Base-by-base conservation (phyloP, 805 yeast species). In the Suhomyces sp. region DNA sequence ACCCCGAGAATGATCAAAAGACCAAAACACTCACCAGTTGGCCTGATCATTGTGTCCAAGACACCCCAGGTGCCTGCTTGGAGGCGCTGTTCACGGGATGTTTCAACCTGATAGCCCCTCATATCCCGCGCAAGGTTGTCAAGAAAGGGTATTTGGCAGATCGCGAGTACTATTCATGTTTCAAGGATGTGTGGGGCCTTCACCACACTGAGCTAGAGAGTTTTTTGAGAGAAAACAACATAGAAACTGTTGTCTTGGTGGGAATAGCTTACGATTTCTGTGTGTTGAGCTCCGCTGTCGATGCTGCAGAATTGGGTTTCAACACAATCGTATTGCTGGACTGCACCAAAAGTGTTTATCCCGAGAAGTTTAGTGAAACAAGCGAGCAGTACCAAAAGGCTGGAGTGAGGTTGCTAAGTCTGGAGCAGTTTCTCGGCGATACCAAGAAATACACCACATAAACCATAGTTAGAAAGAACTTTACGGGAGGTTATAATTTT, bases 41-140 rank as follows among this genome's bases (percentile, higher is more conserved):
- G 97, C 97, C 98, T 0, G 92, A 82, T 51, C 98, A 92, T 65
- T 92, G 97, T 67, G 81, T 92, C 13, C 92, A 89, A 62, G 76
- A 78, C 49, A 76, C 91, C 0, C 47, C 57, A 5, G 98, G 97
- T 0, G 79, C 92, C 0, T 75, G 78, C 36, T 74, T 88, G 33
- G 88, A 89, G 5, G 57, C 67, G 0, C 81, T 73, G 55, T 74
- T 90, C 50, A 59, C 69, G 48, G 63, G 66, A 10, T 61, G 59
- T 1, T 68, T 82, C 50, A 62, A 56, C 53, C 60, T 60, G 33
- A 61, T 76, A 44, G 22, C 17, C 7, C 54, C 57, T 5, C 64
- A 67, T 26, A 67, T 77, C 3, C 72, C 79, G 29, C 59, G 72
- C 12, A 52, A 65, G 1, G 53, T 82, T 1, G 83, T 92, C 6